These are phyloP conservation scores for Castanospermum australe DNA, from an alignment of 306 rosid genomes.

Conservation along the genomic window DNA sequence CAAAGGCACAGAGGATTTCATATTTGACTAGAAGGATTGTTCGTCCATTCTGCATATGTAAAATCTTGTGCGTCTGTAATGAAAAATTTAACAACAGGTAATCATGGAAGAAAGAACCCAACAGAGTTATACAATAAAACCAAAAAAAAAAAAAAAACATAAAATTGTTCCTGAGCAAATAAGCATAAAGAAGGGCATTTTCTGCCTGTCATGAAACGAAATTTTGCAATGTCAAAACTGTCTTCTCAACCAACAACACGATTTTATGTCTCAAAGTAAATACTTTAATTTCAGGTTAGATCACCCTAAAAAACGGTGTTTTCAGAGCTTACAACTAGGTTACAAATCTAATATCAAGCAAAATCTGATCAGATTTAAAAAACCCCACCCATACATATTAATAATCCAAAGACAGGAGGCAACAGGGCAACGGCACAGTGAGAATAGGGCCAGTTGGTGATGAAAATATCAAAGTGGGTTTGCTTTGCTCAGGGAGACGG, in stretches of 20 bases:
- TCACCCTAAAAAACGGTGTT: not conserved
- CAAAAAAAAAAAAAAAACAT: not conserved
- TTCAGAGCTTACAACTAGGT: not conserved
- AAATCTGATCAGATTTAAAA: not conserved
- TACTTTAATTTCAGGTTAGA: not conserved
- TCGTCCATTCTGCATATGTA: no score
- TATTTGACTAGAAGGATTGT: no score
- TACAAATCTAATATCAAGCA: not conserved
- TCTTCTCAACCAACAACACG: no score
- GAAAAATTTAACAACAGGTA: no score
- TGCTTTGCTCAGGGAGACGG: no score
- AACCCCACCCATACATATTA: not conserved
- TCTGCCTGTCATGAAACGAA: no score
- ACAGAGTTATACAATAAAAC: not conserved
- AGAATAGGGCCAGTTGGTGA: not conserved
- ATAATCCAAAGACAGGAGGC: not conserved
- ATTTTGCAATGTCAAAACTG: no score
- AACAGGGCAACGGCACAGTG: not conserved
- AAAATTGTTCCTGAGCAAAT: not conserved
- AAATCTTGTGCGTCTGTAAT: no score
- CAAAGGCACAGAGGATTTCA: no score
- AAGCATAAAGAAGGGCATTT: not conserved
- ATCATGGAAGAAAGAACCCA: no score
- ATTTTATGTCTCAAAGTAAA: not conserved
- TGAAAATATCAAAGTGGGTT: not conserved